Conservation (phyloP, 2,329 filamentous ascomycete species). For the Leptographium procerum region DNA sequence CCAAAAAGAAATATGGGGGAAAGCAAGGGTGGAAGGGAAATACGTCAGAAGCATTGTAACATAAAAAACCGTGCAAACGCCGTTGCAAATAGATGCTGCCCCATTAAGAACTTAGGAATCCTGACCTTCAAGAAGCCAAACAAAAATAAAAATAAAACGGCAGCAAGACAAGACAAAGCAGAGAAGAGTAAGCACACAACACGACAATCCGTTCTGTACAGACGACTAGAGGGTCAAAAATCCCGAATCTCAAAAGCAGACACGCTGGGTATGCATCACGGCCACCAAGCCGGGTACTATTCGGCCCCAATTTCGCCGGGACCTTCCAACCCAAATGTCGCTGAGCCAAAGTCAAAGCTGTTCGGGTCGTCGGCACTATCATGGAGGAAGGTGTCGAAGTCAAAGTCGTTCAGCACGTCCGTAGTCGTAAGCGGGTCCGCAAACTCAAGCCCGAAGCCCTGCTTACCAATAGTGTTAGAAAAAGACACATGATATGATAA, state of each 20-base stretch:
- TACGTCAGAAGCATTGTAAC: neutral
- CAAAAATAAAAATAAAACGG: neutral
- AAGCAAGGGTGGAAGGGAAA: neutral
- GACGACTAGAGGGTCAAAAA: neutral
- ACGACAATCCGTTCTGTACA: neutral
- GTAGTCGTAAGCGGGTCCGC: slow-evolving; percentile 40
- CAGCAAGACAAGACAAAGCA: neutral
- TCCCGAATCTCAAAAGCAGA: neutral
- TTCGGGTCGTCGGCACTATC: slow-evolving; percentile 37
- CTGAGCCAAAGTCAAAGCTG: slow-evolving; percentile 43
- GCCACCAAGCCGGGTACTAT: neutral
- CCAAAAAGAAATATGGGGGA: neutral
- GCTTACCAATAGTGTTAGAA: slow-evolving; percentile 9
- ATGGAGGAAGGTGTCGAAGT: slow-evolving; percentile 58
- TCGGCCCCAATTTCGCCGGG: slow-evolving; percentile 34
- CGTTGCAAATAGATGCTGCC: neutral
- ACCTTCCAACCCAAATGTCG: slow-evolving; percentile 42
- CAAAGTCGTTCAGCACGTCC: slow-evolving; percentile 55
- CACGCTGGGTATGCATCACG: neutral
- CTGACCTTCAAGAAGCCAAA: neutral
- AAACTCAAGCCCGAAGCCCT: slow-evolving; percentile 43
- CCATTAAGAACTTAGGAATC: neutral
- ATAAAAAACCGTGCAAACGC: neutral
- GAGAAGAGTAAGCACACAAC: neutral
- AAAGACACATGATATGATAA: neutral